A percentile compares a stretch with the other conserved stretches of the same genome.
phyloP scores from a whole-genome alignment of 1,284 basidiomycete species.

The Cerrena zonata region DNA sequence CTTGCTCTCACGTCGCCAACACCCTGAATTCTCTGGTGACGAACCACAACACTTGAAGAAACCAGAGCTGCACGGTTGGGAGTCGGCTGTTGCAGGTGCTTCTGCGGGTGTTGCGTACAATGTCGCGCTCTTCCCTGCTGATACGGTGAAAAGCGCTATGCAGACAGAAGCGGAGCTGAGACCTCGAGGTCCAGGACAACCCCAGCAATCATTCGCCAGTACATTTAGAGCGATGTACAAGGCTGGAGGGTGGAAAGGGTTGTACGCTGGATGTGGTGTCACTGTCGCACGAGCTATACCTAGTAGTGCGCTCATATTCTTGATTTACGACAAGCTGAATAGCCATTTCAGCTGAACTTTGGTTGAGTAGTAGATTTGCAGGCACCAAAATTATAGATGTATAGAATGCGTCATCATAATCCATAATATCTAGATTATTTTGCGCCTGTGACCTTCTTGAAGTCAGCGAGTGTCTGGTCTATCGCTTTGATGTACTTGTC shows the following conservation, averaged over 20 bases:
- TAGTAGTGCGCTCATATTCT: conserved; percentile 86
- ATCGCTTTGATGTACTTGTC: conserved; percentile 58
- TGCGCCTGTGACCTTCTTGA: conserved; percentile 51
- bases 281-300: conserved; percentile 85
- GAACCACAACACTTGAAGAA: conserved; percentile 22
- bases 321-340: conserved; percentile 78
- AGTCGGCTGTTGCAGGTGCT: conserved; percentile 83
- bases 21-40: neutral
- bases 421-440: conserved; percentile 11
- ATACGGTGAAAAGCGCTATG: conserved; percentile 90
- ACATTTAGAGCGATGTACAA: conserved; percentile 74
- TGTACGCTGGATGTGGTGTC: conserved; percentile 95
- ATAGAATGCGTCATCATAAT: neutral
- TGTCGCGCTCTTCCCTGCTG: conserved; percentile 83
- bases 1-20: conserved; percentile 43
- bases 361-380: neutral
- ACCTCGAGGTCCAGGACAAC: conserved; percentile 36
- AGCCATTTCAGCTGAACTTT: conserved; percentile 20
- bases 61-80: conserved; percentile 63
- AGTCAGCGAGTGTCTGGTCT: conserved; percentile 54
- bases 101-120: conserved; percentile 85
- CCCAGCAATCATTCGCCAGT: conserved; percentile 55
- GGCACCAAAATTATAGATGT: conserved; percentile 5
- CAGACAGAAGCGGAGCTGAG: conserved; percentile 90
- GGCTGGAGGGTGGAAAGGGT: conserved; percentile 73